Evolutionary conservation across 1,284 basidiomycete genomes (phyloP).

Genomic region (Ceratobasidium sp.): DNA sequence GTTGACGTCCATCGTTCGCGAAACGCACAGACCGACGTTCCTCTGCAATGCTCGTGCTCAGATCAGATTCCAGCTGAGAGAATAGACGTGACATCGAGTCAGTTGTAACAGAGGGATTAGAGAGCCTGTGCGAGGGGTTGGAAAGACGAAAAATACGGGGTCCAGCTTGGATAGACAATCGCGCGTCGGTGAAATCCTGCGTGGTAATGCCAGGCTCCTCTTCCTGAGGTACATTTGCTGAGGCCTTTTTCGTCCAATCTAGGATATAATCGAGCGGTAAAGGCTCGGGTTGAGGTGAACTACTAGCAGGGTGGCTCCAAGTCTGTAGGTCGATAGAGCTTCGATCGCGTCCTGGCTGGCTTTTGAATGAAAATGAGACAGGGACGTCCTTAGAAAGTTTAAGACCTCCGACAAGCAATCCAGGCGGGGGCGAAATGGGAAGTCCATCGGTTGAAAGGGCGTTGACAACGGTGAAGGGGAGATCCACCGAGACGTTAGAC

Average conservation of each 20-base stretch:
- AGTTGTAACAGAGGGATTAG: background rate
- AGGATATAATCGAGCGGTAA: conserved; percentile 5
- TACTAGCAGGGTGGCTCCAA: background rate
- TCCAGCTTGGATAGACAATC: background rate
- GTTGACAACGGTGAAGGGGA: conserved; percentile 82
- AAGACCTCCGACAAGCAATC: conserved; percentile 16
- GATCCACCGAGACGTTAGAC: conserved; percentile 73
- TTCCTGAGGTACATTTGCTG: background rate
- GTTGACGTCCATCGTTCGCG: background rate
- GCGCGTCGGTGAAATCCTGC: background rate
- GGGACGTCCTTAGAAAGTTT: conserved; percentile 34
- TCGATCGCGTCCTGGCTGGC: background rate
- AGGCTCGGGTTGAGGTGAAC: background rate
- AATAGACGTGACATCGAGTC: conserved; percentile 23
- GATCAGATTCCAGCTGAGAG: conserved; percentile 21
- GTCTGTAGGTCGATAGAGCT: background rate
- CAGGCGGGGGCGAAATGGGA: conserved; percentile 66
- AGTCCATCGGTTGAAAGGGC: conserved; percentile 78
- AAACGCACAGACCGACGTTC: background rate
- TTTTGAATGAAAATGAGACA: conserved; percentile 36
- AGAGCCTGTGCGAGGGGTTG: background rate
- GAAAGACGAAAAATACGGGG: background rate
- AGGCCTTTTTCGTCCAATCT: conserved; percentile 27
- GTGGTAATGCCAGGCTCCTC: background rate
- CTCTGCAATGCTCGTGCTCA: background rate